Evolutionary conservation across 495 filamentous ascomycete species (phyloP), one percentile per base, ranked within the genome.

Genomic region (Amorphotheca resinae): DNA sequence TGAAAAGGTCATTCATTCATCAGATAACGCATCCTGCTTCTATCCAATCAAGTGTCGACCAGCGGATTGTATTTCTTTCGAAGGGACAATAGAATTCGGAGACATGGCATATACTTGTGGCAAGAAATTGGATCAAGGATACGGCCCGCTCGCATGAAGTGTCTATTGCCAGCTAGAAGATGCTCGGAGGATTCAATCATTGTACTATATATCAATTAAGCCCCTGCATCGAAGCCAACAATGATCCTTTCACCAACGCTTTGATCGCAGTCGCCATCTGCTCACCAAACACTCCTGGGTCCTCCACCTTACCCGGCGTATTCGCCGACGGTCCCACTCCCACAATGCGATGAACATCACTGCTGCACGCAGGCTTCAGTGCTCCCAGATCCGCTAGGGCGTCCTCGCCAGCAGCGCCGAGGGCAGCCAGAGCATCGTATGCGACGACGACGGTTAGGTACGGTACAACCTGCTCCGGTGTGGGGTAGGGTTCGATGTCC

Each of bases 351-450:
- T 28, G 23, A 40, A 3, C 1, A 15, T 15, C 9, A 12, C 2
- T 28, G 1, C 26, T n/a, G 1, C 21, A 3, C 15, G 14, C 12
- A 5, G 14, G 18, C 26, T 40, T 40, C 22, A 40, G 22, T 9
- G 16, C 38, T 5, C 17, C 22, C 8, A 56, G 36, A 9, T 17
- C 38, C 4, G 41, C 16, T 11, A 55, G 36, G 32, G 50, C 41
- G 31, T 52, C 53, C 9, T 50, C 35, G 8, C 50, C 46, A 11
- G 38, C 35, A 8, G 50, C 25, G 1, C 50, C 53, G 17, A 56
- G 16, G 4, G 53, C 53, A 4, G 53, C 53, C 2, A 52, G 37
- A 2, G 48, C 50, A 21, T 56, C 53, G 30, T 56, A 56, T 3
- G 44, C 50, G 3, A 48, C 31, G 18, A 56, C 32, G 17, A 42